Evolutionary conservation across 106 monocot genomes (phyloP).

Genomic region (Allium cepa): DNA sequence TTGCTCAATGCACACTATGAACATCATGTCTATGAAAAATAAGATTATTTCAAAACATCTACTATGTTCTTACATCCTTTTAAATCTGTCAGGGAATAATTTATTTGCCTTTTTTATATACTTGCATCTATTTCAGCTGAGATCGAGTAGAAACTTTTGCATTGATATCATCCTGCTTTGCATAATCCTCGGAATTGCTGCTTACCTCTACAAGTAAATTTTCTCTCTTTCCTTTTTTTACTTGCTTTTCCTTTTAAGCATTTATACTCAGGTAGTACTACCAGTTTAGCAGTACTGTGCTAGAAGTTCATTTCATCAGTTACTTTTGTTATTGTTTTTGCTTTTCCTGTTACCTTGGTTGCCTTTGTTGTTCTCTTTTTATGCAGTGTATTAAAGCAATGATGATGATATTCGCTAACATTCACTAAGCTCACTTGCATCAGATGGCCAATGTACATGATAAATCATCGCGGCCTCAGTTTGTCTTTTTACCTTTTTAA

Average conservation of each 20-base stretch:
- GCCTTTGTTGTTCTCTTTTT: background rate
- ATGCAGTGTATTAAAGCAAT: constrained; percentile 10
- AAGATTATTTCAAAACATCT: no score
- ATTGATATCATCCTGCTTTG: constrained; percentile 85
- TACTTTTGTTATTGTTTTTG: background rate
- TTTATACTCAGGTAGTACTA: background rate
- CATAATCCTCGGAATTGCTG: constrained; percentile 85
- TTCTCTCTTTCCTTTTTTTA: background rate
- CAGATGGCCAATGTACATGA: background rate
- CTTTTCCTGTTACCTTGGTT: background rate
- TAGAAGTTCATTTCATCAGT: background rate
- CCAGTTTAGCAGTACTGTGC: background rate
- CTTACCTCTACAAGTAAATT: constrained; percentile 89
- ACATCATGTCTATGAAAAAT: no score
- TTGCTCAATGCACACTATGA: no score
- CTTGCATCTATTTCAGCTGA: constrained; percentile 47
- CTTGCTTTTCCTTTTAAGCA: background rate
- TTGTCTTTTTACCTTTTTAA: background rate
- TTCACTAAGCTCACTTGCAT: background rate
- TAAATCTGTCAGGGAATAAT: no score
- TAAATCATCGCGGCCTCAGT: background rate
- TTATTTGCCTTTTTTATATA: background rate
- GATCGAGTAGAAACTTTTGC: constrained; percentile 93
- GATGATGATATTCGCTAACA: background rate
- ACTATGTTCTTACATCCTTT: no score